Evolutionary conservation across 768 basidiomycete species (phyloP), one percentile per base, ranked within the genome.

Genomic region (Leucosporidium yakuticum): DNA sequence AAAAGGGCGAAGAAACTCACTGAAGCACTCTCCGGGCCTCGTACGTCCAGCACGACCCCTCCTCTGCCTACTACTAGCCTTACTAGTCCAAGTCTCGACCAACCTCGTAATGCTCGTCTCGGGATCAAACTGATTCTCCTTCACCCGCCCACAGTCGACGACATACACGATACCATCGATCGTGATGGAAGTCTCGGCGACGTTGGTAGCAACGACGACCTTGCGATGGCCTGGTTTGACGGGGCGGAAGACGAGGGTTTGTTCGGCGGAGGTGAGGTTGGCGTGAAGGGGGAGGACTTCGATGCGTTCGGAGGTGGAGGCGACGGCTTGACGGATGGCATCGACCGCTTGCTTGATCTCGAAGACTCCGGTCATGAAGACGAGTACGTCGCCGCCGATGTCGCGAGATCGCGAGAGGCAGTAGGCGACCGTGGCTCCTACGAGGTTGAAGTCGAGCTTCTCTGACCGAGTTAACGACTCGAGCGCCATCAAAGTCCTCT

Each of bases 161-260:
- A 98, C 94, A 74, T 90, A 93, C 15, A 95, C 90, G 31, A 96
- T 90, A 72, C 95, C 90, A 74, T 93, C 88, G 64, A 96, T 91
- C 39, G 77, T 73, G 34, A 70, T 61, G 76, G 81, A 63, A 65
- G 86, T 90, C 83, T 93, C 91, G 9, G 91, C 91, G 36, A 97
- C 89, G 75, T 96, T 96, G 4, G 94, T 96, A 0, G 91, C 84
- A 0, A 86, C 90, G 54, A 96, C 86, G 34, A 95, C 84, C 77
- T 95, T 95, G 83, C 92, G 87, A 60, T 69, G 74, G 0, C 78
- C 76, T 48, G 81, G 81, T 3, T 83, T 79, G 0, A 85, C 84
- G 7, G 80, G 80, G 14, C 82, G 79, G 75, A 96, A 97, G 1
- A 93, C 88, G 12, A 80, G 80, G 20, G 85, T 84, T 77, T 97